Conservation (phyloP, 768 basidiomycete species). For the Tricholoma bakamatsutake region DNA sequence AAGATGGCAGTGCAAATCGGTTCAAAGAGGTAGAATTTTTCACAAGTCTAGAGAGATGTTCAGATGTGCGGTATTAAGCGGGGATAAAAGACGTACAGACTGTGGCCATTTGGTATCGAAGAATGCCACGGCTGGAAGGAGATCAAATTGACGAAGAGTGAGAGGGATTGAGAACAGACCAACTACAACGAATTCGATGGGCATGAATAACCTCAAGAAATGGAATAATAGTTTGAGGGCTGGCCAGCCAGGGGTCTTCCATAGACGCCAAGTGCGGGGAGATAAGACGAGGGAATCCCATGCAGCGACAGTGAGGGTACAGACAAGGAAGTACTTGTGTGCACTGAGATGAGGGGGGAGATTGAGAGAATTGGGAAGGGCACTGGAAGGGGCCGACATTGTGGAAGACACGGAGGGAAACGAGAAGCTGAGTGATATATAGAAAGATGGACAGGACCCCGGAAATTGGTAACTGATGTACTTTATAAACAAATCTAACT, state of each 20-base stretch:
- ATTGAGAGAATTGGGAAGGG: constrained; percentile 62
- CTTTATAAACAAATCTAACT: no score
- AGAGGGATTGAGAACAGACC: constrained; percentile 33
- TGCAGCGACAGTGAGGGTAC: constrained; percentile 83
- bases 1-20: constrained; percentile 82
- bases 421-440: neutral
- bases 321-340: constrained; percentile 88
- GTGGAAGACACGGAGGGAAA: constrained; percentile 12
- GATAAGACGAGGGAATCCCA: constrained; percentile 87
- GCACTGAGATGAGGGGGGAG: constrained; percentile 75
- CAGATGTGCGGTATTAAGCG: neutral
- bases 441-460: no score
- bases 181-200: constrained; percentile 70
- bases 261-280: constrained; percentile 70
- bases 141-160: constrained; percentile 4
- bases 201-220: constrained; percentile 72
- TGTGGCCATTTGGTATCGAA: constrained; percentile 70
- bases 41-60: constrained; percentile 41
- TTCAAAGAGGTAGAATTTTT: constrained; percentile 76
- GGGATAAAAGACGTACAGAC: constrained; percentile 30
- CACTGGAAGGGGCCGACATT: constrained; percentile 25
- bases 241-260: constrained; percentile 65
- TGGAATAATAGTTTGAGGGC: constrained; percentile 71
- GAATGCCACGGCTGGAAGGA: constrained; percentile 65
- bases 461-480: no score